These are phyloP conservation scores for Hypsizygus marmoreus DNA, from an alignment of 768 basidiomycete genomes.

Conservation along the genomic window DNA sequence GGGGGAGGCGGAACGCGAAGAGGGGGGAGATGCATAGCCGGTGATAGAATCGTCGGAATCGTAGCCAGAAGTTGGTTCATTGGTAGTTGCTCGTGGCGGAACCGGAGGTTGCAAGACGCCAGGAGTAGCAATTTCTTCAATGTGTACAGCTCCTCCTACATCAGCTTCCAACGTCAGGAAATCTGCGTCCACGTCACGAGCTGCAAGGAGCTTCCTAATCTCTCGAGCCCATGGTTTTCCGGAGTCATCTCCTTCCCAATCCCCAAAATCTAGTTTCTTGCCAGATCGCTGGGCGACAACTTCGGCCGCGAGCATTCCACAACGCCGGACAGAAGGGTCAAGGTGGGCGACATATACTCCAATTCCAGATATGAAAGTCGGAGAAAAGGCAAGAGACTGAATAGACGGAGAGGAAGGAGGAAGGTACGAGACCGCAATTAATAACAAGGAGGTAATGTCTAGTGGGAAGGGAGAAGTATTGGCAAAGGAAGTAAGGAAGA, in stretches of 20 bases:
- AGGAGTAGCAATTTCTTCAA: neutral
- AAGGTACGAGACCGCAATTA: constrained; percentile 66
- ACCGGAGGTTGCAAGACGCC: neutral
- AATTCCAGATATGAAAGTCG: constrained; percentile 67
- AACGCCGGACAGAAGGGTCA: constrained; percentile 73
- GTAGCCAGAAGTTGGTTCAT: constrained; percentile 33
- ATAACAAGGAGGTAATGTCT: constrained; percentile 77
- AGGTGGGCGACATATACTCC: constrained; percentile 77
- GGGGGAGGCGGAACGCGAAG: constrained; percentile 78
- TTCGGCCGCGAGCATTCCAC: constrained; percentile 94
- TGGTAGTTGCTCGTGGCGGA: constrained; percentile 23
- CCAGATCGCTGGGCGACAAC: constrained; percentile 62
- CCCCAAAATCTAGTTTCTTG: constrained; percentile 75
- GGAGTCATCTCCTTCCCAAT: constrained; percentile 78
- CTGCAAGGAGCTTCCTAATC: constrained; percentile 54
- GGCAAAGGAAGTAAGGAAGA: neutral
- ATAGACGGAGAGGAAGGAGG: constrained; percentile 49
- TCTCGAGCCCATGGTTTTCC: constrained; percentile 65
- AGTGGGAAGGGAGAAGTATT: neutral
- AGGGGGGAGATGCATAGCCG: constrained; percentile 71
- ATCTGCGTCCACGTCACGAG: constrained; percentile 54
- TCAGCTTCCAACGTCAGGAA: constrained; percentile 17
- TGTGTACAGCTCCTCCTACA: neutral
- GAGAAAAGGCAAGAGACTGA: constrained; percentile 49
- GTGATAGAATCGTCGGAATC: constrained; percentile 87